phyloP scores from a whole-genome alignment of 768 basidiomycete species.

The Termitomyces sp. region DNA sequence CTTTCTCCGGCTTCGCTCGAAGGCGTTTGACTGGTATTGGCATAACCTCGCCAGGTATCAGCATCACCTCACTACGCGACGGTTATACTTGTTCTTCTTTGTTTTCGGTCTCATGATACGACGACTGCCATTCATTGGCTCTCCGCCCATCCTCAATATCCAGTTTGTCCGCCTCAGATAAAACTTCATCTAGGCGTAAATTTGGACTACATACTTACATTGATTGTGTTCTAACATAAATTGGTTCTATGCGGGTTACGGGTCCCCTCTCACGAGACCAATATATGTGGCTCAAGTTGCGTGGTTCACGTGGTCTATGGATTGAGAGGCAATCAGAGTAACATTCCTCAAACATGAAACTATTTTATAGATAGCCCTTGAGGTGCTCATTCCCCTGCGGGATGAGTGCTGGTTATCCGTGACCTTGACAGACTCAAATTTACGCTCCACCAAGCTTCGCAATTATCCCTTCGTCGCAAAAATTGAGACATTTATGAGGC shows the following conservation, averaged over 20 bases:
- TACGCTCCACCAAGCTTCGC: too few species aligned
- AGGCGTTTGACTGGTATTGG: conserved; percentile 14
- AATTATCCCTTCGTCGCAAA: too few species aligned
- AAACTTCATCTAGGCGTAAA: neutral
- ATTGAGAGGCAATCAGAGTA: too few species aligned
- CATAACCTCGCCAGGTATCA: conserved; percentile 13
- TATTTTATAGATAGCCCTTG: too few species aligned
- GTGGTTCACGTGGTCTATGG: too few species aligned
- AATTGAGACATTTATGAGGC: too few species aligned
- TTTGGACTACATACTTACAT: neutral
- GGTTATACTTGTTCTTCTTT: conserved; percentile 18
- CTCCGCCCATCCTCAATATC: conserved; percentile 19
- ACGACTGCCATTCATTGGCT: conserved; percentile 18
- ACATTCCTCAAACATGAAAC: too few species aligned
- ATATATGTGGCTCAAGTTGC: too few species aligned
- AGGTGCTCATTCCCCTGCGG: too few species aligned
- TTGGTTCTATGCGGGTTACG: neutral
- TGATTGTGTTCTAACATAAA: neutral
- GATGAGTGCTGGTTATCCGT: too few species aligned
- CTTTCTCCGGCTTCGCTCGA: conserved; percentile 7
- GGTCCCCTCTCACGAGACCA: too few species aligned
- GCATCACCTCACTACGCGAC: conserved; percentile 11
- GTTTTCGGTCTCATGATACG: conserved; percentile 17
- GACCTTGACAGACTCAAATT: too few species aligned
- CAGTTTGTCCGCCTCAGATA: conserved; percentile 15